These are phyloP conservation scores for Oryza nivara DNA, from an alignment of 176 grass and related monocot species.

Conservation along the genomic window DNA sequence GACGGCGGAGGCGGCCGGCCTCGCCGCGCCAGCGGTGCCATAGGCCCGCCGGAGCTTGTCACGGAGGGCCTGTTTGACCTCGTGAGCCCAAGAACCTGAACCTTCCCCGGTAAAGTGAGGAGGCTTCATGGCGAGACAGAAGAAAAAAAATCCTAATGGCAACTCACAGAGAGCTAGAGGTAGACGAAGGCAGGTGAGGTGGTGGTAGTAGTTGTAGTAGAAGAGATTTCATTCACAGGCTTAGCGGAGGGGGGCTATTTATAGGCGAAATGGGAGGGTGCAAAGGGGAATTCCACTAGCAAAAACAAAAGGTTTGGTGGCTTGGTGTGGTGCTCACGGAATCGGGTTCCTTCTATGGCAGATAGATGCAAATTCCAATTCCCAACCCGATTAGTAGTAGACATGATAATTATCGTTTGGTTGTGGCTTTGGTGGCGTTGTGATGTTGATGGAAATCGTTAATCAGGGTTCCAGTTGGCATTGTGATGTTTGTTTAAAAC, in stretches of 20 bases:
- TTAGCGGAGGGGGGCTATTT: conserved; percentile 42
- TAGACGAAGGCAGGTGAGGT: neutral
- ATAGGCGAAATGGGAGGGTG: conserved; percentile 44
- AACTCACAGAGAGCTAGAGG: neutral
- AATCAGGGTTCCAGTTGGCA: neutral
- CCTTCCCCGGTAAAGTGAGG: conserved; percentile 63
- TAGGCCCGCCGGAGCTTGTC: conserved; percentile 75
- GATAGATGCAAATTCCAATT: conserved; percentile 46
- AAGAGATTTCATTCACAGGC: conserved; percentile 48
- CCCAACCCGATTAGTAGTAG: conserved; percentile 7
- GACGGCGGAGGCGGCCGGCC: conserved; percentile 26
- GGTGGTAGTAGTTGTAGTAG: neutral
- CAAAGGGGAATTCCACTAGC: conserved; percentile 4
- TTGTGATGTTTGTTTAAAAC: neutral
- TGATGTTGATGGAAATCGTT: neutral
- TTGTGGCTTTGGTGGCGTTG: neutral
- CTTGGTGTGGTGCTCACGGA: neutral
- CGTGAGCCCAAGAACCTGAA: conserved; percentile 61
- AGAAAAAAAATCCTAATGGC: too few species aligned
- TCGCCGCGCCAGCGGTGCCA: conserved; percentile 12
- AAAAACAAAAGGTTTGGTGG: conserved; percentile 1
- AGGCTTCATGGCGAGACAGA: conserved; percentile 56
- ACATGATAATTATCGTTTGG: neutral
- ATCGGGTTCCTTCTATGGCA: conserved; percentile 43
- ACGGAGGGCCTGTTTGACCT: conserved; percentile 80